phyloP scores from a whole-genome alignment of 768 basidiomycete species.

The Boletus tomentosulus region DNA sequence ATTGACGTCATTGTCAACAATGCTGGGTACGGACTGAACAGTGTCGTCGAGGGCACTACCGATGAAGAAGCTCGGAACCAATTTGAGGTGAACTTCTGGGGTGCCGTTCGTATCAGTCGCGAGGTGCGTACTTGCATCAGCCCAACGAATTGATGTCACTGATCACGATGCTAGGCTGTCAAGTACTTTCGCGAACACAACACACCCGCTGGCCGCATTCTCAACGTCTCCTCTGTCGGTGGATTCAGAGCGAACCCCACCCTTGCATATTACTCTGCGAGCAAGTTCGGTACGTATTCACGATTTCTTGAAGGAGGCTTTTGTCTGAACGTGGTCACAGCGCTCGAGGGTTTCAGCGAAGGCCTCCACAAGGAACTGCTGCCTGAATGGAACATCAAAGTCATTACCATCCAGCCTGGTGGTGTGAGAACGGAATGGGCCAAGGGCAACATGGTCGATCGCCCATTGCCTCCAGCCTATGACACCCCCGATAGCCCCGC shows the following conservation, averaged over 20 bases:
- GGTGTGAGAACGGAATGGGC: no score
- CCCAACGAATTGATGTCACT: not conserved
- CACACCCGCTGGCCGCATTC: not conserved
- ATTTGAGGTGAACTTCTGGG: conserved; percentile 5
- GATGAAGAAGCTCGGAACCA: conserved; percentile 25
- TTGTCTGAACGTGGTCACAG: no score
- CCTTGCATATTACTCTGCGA: conserved; percentile 19
- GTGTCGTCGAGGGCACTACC: not conserved
- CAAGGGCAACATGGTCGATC: no score
- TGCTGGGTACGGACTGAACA: no score
- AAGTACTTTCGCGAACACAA: conserved; percentile 30
- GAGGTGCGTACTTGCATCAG: conserved; percentile 10
- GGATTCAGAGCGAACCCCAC: conserved; percentile 17
- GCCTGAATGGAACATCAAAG: no score
- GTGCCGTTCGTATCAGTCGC: conserved; percentile 18
- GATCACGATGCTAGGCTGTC: conserved; percentile 14
- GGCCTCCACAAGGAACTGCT: no score
- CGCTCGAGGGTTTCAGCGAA: no score
- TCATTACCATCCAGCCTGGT: no score
- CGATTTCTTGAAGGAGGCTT: no score
- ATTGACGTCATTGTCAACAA: no score
- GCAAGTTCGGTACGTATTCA: conserved; percentile 18
- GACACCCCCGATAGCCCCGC: no score
- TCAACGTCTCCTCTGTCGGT: not conserved
- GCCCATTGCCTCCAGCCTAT: no score